Conservation (phyloP, 2,329 filamentous ascomycete species). For the Blastomyces emzantsi region DNA sequence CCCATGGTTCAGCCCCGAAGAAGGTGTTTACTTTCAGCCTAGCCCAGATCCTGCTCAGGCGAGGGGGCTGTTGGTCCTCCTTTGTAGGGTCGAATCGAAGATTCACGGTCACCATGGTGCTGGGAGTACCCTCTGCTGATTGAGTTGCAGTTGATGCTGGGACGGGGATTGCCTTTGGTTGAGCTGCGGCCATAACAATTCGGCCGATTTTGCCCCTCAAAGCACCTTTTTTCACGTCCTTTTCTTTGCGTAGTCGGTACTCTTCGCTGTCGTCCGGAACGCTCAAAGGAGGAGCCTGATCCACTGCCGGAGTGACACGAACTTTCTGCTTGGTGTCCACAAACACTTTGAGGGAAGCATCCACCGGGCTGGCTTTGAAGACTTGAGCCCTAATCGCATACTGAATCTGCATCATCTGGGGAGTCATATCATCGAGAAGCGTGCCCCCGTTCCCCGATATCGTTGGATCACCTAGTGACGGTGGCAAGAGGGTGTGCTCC, state of each 20-base stretch:
- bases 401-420: conserved; percentile 52
- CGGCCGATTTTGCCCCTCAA: conserved; percentile 50
- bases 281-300: conserved; percentile 52
- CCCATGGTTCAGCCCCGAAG: conserved; percentile 45
- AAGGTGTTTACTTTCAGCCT: conserved; percentile 52
- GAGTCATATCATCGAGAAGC: conserved; percentile 52
- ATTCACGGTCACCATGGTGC: conserved; percentile 47
- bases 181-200: conserved; percentile 48
- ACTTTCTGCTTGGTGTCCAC: conserved; percentile 47
- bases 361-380: conserved; percentile 29
- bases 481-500: conserved; percentile 51
- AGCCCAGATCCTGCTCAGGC: conserved; percentile 43
- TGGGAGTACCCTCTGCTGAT: conserved; percentile 29
- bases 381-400: conserved; percentile 48
- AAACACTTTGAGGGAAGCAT: conserved; percentile 37
- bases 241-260: conserved; percentile 50
- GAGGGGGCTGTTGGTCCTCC: conserved; percentile 43
- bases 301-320: conserved; percentile 50
- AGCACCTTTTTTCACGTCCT: conserved; percentile 50
- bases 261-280: conserved; percentile 39
- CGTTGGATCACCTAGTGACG: conserved; percentile 51
- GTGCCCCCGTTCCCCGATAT: conserved; percentile 42
- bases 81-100: conserved; percentile 53
- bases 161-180: conserved; percentile 49
- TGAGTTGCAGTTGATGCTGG: conserved; percentile 24